Evolutionary conservation across 2,329 filamentous ascomycete genomes (phyloP), one percentile per base, ranked within the genome.

Genomic region (Stylonectria norvegica): DNA sequence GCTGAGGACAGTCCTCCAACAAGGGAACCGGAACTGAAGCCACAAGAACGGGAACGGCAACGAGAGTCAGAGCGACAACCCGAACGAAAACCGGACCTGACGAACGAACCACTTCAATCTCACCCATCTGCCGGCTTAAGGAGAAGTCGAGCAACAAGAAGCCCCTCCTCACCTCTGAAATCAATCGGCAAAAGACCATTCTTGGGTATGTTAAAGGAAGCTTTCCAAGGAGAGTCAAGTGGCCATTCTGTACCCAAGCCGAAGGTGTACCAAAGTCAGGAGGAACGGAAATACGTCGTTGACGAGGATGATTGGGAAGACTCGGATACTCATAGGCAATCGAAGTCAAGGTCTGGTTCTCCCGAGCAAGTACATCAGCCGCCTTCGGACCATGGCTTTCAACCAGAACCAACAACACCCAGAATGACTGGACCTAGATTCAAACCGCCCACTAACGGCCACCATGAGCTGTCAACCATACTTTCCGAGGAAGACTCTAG

Each of bases 181-280:
- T 47, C 67, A 0, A 60, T 55, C 2, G 55, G 55, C 10, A 80
- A 75, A 54, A 69, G 68, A 23, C 74, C 73, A 1, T 68, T 83
- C 38, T 71, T 79, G 16, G 79, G 81, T 28, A 71, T 73, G 32
- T 61, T 84, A 7, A 76, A 75, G 38, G 78, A 80, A 45, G 80
- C 79, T 4, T 83, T 84, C 52, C 72, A 73, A 27, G 80, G 80
- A 20, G 78, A 83, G 56, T 83, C 79, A 2, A 69, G 61, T 3
- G 67, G 67, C 8, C 66, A 72, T 42, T 63, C n/a, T n/a, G n/a
- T 65, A 15, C 62, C 71, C 5, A 66, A 67, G 11, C 68, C 71
- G 2, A 66, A 66, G 43, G 65, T 68, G 18, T 78, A 78, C 43
- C 68, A 73, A 25, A 74, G 70, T 36, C 70, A 65, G 20, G 68